Evolutionary conservation across 2,329 filamentous ascomycete genomes (phyloP).

Genomic region (Penicillium thymicola): DNA sequence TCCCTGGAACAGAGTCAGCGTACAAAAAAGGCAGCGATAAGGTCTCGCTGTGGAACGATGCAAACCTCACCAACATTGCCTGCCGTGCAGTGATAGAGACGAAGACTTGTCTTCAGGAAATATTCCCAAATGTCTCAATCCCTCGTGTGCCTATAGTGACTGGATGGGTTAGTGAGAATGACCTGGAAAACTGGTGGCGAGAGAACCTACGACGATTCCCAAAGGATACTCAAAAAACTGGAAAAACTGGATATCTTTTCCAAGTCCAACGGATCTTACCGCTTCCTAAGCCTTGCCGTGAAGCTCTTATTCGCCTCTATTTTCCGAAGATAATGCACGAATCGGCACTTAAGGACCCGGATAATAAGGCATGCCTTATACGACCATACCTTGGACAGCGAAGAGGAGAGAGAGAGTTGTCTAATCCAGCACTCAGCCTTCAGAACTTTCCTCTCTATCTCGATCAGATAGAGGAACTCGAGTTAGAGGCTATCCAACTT

Average conservation of each 20-base stretch:
- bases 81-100: background rate
- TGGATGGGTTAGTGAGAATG: background rate
- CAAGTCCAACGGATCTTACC: background rate
- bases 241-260: background rate
- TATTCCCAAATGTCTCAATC: background rate
- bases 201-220: background rate
- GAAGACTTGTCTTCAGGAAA: background rate
- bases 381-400: background rate
- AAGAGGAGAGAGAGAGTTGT: background rate
- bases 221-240: background rate
- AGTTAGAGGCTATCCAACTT: background rate
- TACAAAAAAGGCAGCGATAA: background rate
- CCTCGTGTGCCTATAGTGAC: background rate
- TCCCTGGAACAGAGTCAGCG: background rate
- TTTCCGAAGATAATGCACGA: background rate
- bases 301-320: background rate
- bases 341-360: background rate
- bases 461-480: background rate
- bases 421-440: background rate
- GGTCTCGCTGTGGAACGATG: background rate
- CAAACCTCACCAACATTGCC: background rate
- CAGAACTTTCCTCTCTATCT: background rate
- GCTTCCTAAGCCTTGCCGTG: background rate
- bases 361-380: background rate
- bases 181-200: background rate